Percentiles rank a stretch among this genome's conserved stretches.
These are phyloP conservation scores for Acanthamoeba lenticulata DNA, from an alignment of 208 protist genomes.

Conservation along the genomic window DNA sequence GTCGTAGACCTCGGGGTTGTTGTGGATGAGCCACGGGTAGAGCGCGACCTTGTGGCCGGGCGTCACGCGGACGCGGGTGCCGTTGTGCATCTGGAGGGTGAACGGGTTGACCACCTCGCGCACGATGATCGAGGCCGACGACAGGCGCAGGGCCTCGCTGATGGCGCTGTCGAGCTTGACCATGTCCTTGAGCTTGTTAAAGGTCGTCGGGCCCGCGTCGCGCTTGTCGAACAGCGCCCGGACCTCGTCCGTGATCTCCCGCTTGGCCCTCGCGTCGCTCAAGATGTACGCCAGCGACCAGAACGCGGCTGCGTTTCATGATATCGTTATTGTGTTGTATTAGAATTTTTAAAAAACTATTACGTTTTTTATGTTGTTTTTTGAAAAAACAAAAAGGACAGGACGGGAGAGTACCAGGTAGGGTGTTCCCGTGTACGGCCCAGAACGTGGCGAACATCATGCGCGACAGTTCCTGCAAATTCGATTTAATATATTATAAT, in stretches of 20 bases:
- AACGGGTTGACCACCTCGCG: background rate
- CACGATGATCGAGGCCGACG: constrained; percentile 15
- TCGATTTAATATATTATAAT: background rate
- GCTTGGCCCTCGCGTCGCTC: background rate
- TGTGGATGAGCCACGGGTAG: constrained; percentile 9
- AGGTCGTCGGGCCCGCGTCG: background rate
- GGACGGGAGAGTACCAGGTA: background rate
- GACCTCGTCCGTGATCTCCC: background rate
- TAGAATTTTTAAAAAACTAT: too few species aligned
- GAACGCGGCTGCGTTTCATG: constrained; percentile 10
- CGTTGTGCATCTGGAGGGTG: constrained; percentile 8
- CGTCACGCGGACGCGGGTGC: background rate
- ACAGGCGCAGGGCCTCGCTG: background rate
- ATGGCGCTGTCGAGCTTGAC: constrained; percentile 27
- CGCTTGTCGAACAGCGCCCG: background rate
- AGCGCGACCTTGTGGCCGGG: constrained; percentile 4
- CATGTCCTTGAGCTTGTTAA: constrained; percentile 26
- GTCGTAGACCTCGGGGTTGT: constrained; percentile 15
- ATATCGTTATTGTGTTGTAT: too few species aligned
- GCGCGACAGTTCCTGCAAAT: background rate
- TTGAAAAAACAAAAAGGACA: background rate
- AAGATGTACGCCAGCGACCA: constrained; percentile 38
- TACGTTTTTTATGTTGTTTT: background rate
- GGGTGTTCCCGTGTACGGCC: background rate
- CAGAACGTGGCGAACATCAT: background rate